Percentiles rank a stretch among this genome's conserved stretches.
Evolutionary conservation across 768 basidiomycete species (phyloP).

Genomic region (Naganishia vishniacii): DNA sequence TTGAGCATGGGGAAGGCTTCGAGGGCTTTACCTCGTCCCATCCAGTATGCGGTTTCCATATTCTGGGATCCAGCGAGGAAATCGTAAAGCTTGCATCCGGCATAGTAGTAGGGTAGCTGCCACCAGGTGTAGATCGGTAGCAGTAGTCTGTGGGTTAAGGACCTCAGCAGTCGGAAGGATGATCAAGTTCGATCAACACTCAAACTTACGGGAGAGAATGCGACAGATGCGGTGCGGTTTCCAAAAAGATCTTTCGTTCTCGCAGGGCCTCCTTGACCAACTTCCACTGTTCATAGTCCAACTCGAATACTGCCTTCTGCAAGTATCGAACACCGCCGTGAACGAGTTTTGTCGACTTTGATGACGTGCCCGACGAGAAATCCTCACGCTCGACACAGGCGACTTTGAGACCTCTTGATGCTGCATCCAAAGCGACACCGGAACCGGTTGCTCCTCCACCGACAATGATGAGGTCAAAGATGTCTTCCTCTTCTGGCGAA

Average conservation of each 20-base stretch:
- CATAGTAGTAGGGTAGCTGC: constrained; percentile 95
- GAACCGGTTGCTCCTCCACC: constrained; percentile 95
- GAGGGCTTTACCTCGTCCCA: constrained; percentile 87
- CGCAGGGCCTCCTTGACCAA: constrained; percentile 91
- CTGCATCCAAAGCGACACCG: constrained; percentile 93
- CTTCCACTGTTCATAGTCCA: constrained; percentile 72
- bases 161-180: not conserved
- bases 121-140: constrained; percentile 95
- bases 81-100: constrained; percentile 94
- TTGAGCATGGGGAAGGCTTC: constrained; percentile 97
- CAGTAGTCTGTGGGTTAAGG: constrained; percentile 62
- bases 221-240: constrained; percentile 89
- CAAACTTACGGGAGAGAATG: constrained; percentile 66
- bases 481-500: constrained; percentile 53
- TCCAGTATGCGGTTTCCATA: constrained; percentile 90
- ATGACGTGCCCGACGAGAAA: constrained; percentile 89
- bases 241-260: constrained; percentile 86
- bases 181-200: too few species aligned
- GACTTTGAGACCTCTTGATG: constrained; percentile 81
- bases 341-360: constrained; percentile 95
- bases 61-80: constrained; percentile 90
- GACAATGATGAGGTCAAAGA: constrained; percentile 73
- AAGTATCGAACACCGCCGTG: constrained; percentile 97
- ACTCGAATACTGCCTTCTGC: constrained; percentile 90
- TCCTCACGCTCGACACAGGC: constrained; percentile 90